Base-by-base conservation (phyloP, 768 basidiomycete genomes). In the Rhodotorula paludigena region DNA sequence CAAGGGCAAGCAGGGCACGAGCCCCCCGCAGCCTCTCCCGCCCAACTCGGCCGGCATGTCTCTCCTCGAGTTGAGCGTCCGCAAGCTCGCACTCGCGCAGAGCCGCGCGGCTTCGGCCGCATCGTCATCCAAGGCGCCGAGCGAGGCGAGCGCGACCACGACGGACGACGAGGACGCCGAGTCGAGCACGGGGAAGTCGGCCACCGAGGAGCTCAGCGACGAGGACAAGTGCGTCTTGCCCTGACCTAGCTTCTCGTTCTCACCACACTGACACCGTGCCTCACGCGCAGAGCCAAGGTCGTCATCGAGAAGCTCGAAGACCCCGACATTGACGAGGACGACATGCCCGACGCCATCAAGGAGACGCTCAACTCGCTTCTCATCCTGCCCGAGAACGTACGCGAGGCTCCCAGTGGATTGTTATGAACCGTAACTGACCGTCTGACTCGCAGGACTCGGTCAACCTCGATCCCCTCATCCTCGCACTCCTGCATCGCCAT, bases 331-430 rank as follows among this genome's bases (percentile, higher is more conserved):
- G 71, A 72, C 47, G 71, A 72, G 60, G 71, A 72, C 14, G 71
- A 72, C 52, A 72, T 64, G 71, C 71, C 71, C 20, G 71, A 72
- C 38, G 63, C 59, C 11, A 47, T 72, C 55, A 68, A 72, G 56
- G 60, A 64, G 18, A 64, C 66, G 10, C 41, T 72, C 15, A 36
- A 48, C 25, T 42, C 45, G 1, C n/a, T 72, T 15, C 66, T 72
- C 39, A 23, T 58, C 21, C 11, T 66, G 28, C 63, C 65, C 21
- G 44, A 53, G 2, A 18, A 18, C 36, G 60, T 47, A 14, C 20
- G 54, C 28, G 10, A 15, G 4, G 3, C 35, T 2, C 21, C 33
- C 35, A 5, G 1, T 33, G 30, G 10, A 30, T 10, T 14, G 28
- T 32, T 32, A 11, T 10, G n/a, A 48, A 32, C 5, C 9, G 42